phyloP scores from a whole-genome alignment of 495 filamentous ascomycete species.

The Thermochaetoides thermophila region DNA sequence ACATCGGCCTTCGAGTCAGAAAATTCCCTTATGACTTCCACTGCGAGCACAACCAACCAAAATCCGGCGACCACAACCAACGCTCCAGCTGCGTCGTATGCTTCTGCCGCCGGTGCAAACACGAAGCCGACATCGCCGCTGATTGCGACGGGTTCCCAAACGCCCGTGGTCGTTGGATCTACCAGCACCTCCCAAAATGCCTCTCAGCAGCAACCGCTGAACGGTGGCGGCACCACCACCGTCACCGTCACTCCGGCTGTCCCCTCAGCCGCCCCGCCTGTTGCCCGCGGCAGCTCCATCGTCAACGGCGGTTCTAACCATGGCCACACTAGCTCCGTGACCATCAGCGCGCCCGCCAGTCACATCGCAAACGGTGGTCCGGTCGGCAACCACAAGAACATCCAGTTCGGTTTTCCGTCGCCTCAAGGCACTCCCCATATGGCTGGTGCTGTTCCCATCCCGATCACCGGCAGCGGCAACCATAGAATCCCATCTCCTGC shows the following conservation, averaged over 20 bases:
- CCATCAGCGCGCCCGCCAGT: constrained; percentile 66
- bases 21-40: constrained; percentile 34
- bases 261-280: constrained; percentile 32
- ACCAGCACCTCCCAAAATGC: constrained; percentile 38
- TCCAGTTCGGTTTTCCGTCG: constrained; percentile 65
- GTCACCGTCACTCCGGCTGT: constrained; percentile 63
- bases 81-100: constrained; percentile 41
- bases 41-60: constrained; percentile 33
- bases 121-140: constrained; percentile 58
- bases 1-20: constrained; percentile 22
- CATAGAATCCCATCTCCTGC: constrained; percentile 56
- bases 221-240: too few species aligned
- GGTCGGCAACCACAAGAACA: constrained; percentile 39
- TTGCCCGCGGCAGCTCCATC: constrained; percentile 49
- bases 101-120: constrained; percentile 59
- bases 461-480: constrained; percentile 44
- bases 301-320: constrained; percentile 51
- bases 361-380: constrained; percentile 62
- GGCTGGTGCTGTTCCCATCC: constrained; percentile 43
- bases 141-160: constrained; percentile 55
- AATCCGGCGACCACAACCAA: constrained; percentile 36
- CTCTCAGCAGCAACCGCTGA: too few species aligned
- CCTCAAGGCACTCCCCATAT: constrained; percentile 43
- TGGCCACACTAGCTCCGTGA: constrained; percentile 69
- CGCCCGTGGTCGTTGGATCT: constrained; percentile 55